Percentiles rank a stretch among this genome's conserved stretches.
Conservation (phyloP, 352 stramenopile species). For the Phytophthora gonapodyides region DNA sequence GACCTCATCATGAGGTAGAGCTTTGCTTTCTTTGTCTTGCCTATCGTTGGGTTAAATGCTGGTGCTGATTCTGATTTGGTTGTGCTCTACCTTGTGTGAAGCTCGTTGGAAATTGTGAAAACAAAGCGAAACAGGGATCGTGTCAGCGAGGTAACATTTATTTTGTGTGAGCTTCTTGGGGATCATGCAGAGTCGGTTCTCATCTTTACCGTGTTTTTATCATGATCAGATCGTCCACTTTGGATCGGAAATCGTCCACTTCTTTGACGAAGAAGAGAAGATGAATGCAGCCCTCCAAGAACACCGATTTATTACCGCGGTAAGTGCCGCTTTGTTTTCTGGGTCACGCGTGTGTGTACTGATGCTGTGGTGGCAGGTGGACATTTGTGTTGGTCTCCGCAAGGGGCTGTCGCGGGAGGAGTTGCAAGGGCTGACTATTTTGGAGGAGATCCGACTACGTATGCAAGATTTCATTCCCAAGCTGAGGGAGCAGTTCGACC, state of each 20-base stretch:
- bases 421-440: conserved; percentile 56
- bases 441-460: conserved; percentile 63
- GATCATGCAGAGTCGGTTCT: conserved; percentile 2
- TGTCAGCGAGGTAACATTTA: conserved; percentile 54
- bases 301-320: conserved; percentile 70
- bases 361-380: conserved; percentile 43
- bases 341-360: neutral
- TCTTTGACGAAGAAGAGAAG: conserved; percentile 76
- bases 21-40: neutral
- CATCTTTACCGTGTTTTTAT: conserved; percentile 1
- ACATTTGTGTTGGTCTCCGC: conserved; percentile 72
- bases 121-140: conserved; percentile 81
- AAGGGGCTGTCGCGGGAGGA: conserved; percentile 49
- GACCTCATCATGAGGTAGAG: conserved; percentile 71
- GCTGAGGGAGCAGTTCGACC: conserved; percentile 72
- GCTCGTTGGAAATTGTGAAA: conserved; percentile 84
- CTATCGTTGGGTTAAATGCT: neutral
- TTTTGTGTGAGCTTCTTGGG: neutral
- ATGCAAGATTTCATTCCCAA: conserved; percentile 81
- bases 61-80: neutral
- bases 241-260: conserved; percentile 68
- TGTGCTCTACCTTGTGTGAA: conserved; percentile 24
- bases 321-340: conserved; percentile 24
- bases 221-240: conserved; percentile 30
- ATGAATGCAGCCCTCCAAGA: conserved; percentile 75